Evolutionary conservation across 306 rosid species (phyloP), one percentile per base, ranked within the genome.

Genomic region (Pterocarpus santalinus): DNA sequence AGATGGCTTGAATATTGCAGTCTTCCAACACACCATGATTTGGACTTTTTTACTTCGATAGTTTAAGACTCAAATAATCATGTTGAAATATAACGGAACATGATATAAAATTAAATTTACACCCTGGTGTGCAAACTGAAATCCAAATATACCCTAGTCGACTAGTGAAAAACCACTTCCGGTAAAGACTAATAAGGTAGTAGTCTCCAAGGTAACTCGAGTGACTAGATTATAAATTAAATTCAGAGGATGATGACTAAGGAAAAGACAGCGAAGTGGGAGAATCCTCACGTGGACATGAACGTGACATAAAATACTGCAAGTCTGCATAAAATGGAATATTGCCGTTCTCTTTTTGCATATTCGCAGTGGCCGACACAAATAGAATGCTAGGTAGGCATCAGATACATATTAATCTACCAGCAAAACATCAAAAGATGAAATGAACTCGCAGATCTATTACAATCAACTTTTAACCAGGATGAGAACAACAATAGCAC

Each of bases 401-500:
- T 41, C 56, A 56, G 30, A 17, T 56, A n/a, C 22, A 52, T 52
- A 52, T n/a, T 57, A 8, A 7, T 7, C 35, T 22, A 49, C 35
- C 6, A 51, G 17, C 32, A 28, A 11, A 32, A 47, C 22, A 11
- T 16, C 28, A 44, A 43, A 38, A 39, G 22, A 61, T 52, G 11
- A 65, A 43, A 10, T 51, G 13, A 57, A 81, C 30, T 33, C 2
- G 30, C 36, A 72, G 17, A 51, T 39, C 65, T 36, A 6, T 8
- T 6, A 43, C 8, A 69, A 49, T 81, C 39, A 12, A 41, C 30
- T 17, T 10, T 22, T 28, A 35, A 41, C 22, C 39, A 52, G 2
- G 34, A 53, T 43, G n/a, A 72, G 47, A 65, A 38, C 35, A 16
- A 39, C 16, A 75, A 32, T 9, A 73, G 44, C 77, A 80, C 41